phyloP scores from a whole-genome alignment of 345 rosid species.

The Brassica carinata region DNA sequence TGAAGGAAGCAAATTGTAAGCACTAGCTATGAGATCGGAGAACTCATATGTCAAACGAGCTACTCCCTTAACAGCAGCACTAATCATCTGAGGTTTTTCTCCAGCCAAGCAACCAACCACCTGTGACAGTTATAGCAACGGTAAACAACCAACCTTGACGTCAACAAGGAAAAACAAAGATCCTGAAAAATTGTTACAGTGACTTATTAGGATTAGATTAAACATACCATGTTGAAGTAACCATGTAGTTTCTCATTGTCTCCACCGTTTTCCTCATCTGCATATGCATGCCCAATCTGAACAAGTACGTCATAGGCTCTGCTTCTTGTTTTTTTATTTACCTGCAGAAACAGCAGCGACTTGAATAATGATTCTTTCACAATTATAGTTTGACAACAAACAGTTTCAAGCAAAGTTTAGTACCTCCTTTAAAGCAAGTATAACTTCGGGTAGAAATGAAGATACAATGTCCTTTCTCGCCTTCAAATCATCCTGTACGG shows the following conservation, averaged over 20 bases:
- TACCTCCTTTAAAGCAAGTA: slow-evolving; percentile 96
- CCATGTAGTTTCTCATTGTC: slow-evolving; percentile 69
- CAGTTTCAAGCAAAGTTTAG: slow-evolving; percentile 19
- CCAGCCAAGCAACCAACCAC: slow-evolving; percentile 95
- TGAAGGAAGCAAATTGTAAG: slow-evolving; percentile 79
- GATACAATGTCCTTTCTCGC: slow-evolving; percentile 54
- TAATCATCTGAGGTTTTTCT: slow-evolving; percentile 93
- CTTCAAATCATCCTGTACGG: slow-evolving; percentile 64
- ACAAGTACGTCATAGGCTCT: slow-evolving; percentile 94
- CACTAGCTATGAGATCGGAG: slow-evolving; percentile 80
- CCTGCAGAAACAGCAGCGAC: slow-evolving; percentile 49
- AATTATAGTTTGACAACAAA: slow-evolving; percentile 1
- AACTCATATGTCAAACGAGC: slow-evolving; percentile 96
- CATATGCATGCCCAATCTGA: slow-evolving; percentile 92
- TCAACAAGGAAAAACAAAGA: too few species aligned
- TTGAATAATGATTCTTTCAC: slow-evolving; percentile 21
- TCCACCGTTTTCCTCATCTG: slow-evolving; percentile 88
- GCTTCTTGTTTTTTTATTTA: slow-evolving; percentile 86
- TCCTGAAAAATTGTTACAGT: not conserved
- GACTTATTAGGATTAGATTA: slow-evolving; percentile 3
- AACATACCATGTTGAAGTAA: slow-evolving; percentile 76
- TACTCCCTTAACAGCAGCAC: slow-evolving; percentile 94
- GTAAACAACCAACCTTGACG: slow-evolving; percentile 9
- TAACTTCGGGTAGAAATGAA: slow-evolving; percentile 84
- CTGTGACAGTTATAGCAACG: slow-evolving; percentile 43